Percentiles rank a stretch among this genome's conserved stretches.
These are phyloP conservation scores for Cryptosporidium viatorum DNA, from an alignment of 169 alveolate species.

Conservation along the genomic window DNA sequence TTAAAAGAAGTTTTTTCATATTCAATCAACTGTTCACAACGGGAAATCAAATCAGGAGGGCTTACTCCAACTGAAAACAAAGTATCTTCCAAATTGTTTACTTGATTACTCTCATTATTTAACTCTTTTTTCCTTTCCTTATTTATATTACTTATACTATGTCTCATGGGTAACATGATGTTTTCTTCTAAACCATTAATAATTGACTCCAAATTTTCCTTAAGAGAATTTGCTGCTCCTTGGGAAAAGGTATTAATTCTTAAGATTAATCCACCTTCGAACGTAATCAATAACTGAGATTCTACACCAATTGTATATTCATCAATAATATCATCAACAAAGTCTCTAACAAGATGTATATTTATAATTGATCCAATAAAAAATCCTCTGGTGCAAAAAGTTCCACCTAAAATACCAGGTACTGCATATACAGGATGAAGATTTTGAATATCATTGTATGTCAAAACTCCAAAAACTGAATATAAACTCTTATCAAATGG, in stretches of 20 bases:
- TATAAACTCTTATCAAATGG: slow-evolving; percentile 44
- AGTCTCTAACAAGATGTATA: slow-evolving; percentile 12
- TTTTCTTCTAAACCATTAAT: slow-evolving; percentile 49
- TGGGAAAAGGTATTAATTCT: slow-evolving; percentile 51
- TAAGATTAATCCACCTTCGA: slow-evolving; percentile 58
- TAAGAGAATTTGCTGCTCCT: slow-evolving; percentile 65
- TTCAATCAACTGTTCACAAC: slow-evolving; percentile 26
- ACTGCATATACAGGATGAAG: slow-evolving; percentile 65
- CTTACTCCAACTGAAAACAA: slow-evolving; percentile 49
- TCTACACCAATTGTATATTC: slow-evolving; percentile 40
- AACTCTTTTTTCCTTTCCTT: neutral
- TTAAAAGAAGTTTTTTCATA: slow-evolving; percentile 32
- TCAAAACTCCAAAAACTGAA: slow-evolving; percentile 29
- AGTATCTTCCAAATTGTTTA: slow-evolving; percentile 1
- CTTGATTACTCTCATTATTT: neutral
- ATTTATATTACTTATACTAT: slow-evolving; percentile 8
- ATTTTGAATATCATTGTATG: slow-evolving; percentile 20
- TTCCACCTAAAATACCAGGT: slow-evolving; percentile 47
- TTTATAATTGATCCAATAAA: slow-evolving; percentile 63
- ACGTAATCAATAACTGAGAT: slow-evolving; percentile 51
- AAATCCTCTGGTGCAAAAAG: slow-evolving; percentile 59
- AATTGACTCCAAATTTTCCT: slow-evolving; percentile 26
- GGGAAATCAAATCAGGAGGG: slow-evolving; percentile 67
- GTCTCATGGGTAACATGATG: slow-evolving; percentile 32
- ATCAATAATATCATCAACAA: slow-evolving; percentile 48